Evolutionary conservation across 495 filamentous ascomycete genomes (phyloP), one percentile per base, ranked within the genome.

Genomic region (Hypomontagnella monticulosa): DNA sequence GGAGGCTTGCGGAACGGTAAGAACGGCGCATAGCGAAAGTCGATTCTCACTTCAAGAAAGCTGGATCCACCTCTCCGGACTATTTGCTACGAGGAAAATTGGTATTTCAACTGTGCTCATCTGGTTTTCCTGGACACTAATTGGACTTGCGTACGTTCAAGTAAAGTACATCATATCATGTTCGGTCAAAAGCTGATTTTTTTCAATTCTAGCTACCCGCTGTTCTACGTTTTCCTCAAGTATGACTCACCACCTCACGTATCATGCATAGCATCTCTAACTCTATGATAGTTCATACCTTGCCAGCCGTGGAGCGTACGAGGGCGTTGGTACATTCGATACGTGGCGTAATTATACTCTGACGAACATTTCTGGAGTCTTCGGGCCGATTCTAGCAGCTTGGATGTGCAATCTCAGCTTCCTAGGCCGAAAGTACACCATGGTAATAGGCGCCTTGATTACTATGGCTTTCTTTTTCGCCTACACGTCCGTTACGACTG

Each of bases 321-420:
- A 71, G 51, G 78, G 62, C 43, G 73, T 57, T 74, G 79, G 67
- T 38, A 58, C 76, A 11, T 89, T 84, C 69, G 81, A 84, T 7
- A 83, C 79, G 19, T 93, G 89, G 89, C 81, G 88, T 43, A 91
- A 92, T 76, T 91, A 92, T 70, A 82, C 87, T 3, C 79, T 91
- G 53, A 83, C 83, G 53, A 91, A 90, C 67, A 75, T 88, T 15
- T 85, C 80, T 51, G 78, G 83, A 12, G 88, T 92, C 50, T 85
- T 84, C 37, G 87, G 88, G 0, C 89, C 89, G 1, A 73, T 91
- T 4, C 71, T 90, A 0, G 89, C 88, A 0, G 88, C 84, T 4
- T 86, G 79, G 68, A 85, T 91, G 81, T 87, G 84, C 71, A 82
- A 85, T 18, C 79, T 78, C 7, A 74, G 70, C 11, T 67, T 83